Evolutionary conservation across 306 rosid species (phyloP).

Genomic region (Hippophae gyantsensis): DNA sequence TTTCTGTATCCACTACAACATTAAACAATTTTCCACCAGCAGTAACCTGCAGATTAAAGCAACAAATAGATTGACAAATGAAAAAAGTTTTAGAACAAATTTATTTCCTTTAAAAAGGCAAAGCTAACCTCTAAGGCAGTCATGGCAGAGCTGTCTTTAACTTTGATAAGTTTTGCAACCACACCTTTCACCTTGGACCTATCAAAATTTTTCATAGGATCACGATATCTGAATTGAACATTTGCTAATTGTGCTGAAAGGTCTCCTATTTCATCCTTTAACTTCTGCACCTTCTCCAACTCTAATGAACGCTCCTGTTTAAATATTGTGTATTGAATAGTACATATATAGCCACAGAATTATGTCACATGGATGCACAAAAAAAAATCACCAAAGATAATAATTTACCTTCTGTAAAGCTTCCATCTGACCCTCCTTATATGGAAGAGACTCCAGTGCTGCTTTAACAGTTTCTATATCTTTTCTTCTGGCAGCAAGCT

Average conservation of each 20-base stretch:
- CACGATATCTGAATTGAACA: conserved; percentile 65
- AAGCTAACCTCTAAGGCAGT: conserved; percentile 86
- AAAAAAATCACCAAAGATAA: conserved; percentile 18
- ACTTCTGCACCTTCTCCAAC: conserved; percentile 60
- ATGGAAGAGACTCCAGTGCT: conserved; percentile 60
- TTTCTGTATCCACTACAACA: conserved; percentile 88
- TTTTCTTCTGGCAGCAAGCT: conserved; percentile 44
- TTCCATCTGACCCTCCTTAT: conserved; percentile 79
- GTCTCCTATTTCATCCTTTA: conserved; percentile 74
- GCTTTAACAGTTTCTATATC: conserved; percentile 54
- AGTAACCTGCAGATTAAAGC: conserved; percentile 51
- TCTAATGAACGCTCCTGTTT: conserved; percentile 69
- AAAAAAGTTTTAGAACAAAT: neutral
- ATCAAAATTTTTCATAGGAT: conserved; percentile 75
- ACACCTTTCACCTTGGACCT: conserved; percentile 95
- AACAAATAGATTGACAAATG: conserved; percentile 8
- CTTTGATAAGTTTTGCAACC: conserved; percentile 85
- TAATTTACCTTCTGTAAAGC: conserved; percentile 59
- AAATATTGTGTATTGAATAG: conserved; percentile 12
- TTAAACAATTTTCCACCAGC: conserved; percentile 93
- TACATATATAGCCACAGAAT: conserved; percentile 10
- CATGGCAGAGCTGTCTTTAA: conserved; percentile 68
- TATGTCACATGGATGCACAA: conserved; percentile 12
- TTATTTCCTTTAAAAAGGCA: conserved; percentile 7
- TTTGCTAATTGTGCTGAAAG: conserved; percentile 65